Base-by-base conservation (phyloP, 2,329 filamentous ascomycete genomes). In the Fusarium poae region DNA sequence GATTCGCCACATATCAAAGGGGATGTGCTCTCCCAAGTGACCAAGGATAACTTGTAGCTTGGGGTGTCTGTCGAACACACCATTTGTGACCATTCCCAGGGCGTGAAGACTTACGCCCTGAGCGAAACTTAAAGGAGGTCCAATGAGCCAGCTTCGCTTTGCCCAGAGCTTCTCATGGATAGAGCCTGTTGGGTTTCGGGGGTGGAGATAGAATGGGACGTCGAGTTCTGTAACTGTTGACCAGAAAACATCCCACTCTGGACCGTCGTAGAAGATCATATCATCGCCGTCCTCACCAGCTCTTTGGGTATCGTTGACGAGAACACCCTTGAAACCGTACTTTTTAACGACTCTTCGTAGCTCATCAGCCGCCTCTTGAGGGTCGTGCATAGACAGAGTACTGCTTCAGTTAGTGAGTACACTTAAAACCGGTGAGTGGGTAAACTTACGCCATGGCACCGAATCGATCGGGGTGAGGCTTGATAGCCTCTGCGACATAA, bases 181-280 rank as follows among this genome's bases (percentile, higher is more conserved):
- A 20, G 80, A 81, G 9, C 86, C 87, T 0, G 85, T 86, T 2
- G 88, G 86, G 67, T 85, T 84, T 48, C 85, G 80, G 0, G 88
- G 89, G 75, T 91, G 89, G 1, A 91, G 80, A 71, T 91, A 91
- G 49, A 91, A 82, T 0, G 88, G 88, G 0, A 90, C 88, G 58
- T 90, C 86, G 1, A 91, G 83, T 43, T 89, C 85, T 2, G 81
- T 82, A 11, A 84, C 82, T 0, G 83, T 84, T 15, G 81, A 73
- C 88, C 88, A 91, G 81, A 91, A 90, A 23, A 83, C 75, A 67
- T 89, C 86, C 82, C 85, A 91, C 62, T 86, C 83, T 0, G 84
- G 81, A 11, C 82, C 79, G 72, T 91, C 89, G 77, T 90, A 91
- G 78, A 90, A 91, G 74, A 90, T 79, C 80, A 88, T 85, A 25